phyloP scores from a whole-genome alignment of 106 monocot species.

The Acanthochlamys bracteata region DNA sequence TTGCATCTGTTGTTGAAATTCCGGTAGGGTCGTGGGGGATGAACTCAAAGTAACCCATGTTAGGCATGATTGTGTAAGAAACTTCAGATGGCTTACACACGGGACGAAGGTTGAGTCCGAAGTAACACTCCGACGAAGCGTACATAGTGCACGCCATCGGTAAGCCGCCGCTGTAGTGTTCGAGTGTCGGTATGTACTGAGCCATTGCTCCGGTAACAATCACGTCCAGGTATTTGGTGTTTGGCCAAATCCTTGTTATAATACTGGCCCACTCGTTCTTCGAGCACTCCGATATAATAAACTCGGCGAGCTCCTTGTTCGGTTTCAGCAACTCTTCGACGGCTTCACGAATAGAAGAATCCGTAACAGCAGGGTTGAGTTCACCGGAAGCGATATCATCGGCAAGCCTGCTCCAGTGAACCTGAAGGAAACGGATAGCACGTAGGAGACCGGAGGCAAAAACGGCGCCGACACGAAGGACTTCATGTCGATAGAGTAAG shows the following conservation, averaged over 20 bases:
- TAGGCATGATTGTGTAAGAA: constrained; percentile 52
- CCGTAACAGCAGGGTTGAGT: constrained; percentile 26
- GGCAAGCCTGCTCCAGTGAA: constrained; percentile 38
- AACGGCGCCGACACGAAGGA: constrained; percentile 58
- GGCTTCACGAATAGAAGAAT: constrained; percentile 30
- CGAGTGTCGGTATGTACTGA: constrained; percentile 43
- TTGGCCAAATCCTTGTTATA: constrained; percentile 37
- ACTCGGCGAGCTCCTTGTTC: constrained; percentile 26
- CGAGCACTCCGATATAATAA: constrained; percentile 28
- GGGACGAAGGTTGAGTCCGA: constrained; percentile 43
- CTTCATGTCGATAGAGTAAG: constrained; percentile 36
- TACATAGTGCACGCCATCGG: constrained; percentile 59
- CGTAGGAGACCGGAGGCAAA: constrained; percentile 73
- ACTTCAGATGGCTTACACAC: constrained; percentile 45
- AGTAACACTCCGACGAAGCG: constrained; percentile 46
- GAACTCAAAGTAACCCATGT: constrained; percentile 67
- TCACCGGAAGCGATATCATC: constrained; percentile 32
- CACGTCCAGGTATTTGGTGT: constrained; percentile 44
- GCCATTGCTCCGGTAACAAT: constrained; percentile 53
- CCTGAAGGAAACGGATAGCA: constrained; percentile 61
- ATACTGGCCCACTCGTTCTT: constrained; percentile 28
- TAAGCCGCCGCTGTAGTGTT: constrained; percentile 45
- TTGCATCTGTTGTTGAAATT: neutral
- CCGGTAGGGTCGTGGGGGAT: constrained; percentile 17
- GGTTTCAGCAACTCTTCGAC: constrained; percentile 23